Percentiles rank a stretch among this genome's conserved stretches.
These are phyloP conservation scores for Rosa persica DNA, from an alignment of 306 rosid genomes.

Conservation along the genomic window DNA sequence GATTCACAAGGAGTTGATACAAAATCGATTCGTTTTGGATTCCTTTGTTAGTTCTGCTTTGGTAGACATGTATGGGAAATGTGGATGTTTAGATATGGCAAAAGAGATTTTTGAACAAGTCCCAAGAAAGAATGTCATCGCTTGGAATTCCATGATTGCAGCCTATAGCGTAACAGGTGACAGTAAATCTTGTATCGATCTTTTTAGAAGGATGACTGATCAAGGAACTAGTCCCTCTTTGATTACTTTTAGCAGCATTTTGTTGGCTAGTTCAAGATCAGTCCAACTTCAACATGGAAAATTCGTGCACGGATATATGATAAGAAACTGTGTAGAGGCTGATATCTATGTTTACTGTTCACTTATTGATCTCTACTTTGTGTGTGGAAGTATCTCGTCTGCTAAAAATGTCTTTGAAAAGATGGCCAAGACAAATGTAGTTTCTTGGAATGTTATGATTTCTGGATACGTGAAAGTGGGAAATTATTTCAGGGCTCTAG, in stretches of 20 bases:
- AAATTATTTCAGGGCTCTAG: constrained; percentile 55
- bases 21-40: constrained; percentile 35
- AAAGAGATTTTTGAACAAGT: constrained; percentile 62
- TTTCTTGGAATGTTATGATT: constrained; percentile 80
- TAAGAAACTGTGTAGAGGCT: constrained; percentile 47
- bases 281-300: constrained; percentile 51
- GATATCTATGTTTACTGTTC: constrained; percentile 57
- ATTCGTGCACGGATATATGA: constrained; percentile 61
- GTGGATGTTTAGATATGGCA: constrained; percentile 65
- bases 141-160: constrained; percentile 78
- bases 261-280: constrained; percentile 63
- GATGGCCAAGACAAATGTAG: constrained; percentile 43
- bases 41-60: constrained; percentile 59
- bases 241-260: constrained; percentile 60
- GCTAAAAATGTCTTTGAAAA: constrained; percentile 55
- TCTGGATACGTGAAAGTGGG: constrained; percentile 65
- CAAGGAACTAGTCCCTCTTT: constrained; percentile 59
- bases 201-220: constrained; percentile 59
- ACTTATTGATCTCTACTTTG: constrained; percentile 67
- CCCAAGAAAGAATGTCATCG: constrained; percentile 55
- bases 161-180: constrained; percentile 71
- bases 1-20: constrained; percentile 57
- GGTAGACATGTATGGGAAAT: constrained; percentile 88
- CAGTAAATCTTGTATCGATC: constrained; percentile 54
- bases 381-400: constrained; percentile 58